Base-by-base conservation (phyloP, 1,139 yeast genomes). In the Candida dubliniensis region DNA sequence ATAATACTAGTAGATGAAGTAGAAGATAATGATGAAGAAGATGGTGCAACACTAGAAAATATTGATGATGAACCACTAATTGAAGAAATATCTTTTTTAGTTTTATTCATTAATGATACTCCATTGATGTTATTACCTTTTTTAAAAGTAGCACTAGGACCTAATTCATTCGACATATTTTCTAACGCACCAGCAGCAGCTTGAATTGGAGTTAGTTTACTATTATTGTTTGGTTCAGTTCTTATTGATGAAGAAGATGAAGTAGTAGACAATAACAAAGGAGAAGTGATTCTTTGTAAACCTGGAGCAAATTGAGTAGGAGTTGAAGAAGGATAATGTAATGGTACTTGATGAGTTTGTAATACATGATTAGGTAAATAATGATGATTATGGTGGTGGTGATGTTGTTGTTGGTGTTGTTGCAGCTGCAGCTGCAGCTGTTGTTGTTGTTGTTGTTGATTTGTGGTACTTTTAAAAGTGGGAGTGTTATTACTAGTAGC, bases 221-320 rank as follows among this genome's bases (percentile, higher is more conserved):
- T 34, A 14, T 51, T 42, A 42, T 51, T 42, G 41, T 24, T 41
- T 15, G 47, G 46, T 32, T 48, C 48, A 29, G 44, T 53, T 48
- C 74, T 64, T 2, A 74, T 64, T 44, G 71, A 67, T 31, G 74
- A 69, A 23, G 70, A 58, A 0, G 81, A 64, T 15, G 70, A 58
- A 0, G 81, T 64, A 47, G 79, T 69, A 13, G 76, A 70, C 37
- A 82, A 68, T 47, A 82, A 62, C 45, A 82, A 66, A 0, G 88
- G 88, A 10, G 87, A 81, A 0, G 87, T 82, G 46, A 82, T 82
- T 40, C 82, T 62, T 52, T 78, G 79, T 46, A 82, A 63, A 34
- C 83, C 83, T 0, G 85, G 81, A 30, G 86, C 87, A 69, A 80
- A 82, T 56, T 81, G 87, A 1, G 87, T 77, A 18, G 88, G 88